These are phyloP conservation scores for Rusavskia elegans DNA, from an alignment of 495 filamentous ascomycete genomes.

Conservation along the genomic window DNA sequence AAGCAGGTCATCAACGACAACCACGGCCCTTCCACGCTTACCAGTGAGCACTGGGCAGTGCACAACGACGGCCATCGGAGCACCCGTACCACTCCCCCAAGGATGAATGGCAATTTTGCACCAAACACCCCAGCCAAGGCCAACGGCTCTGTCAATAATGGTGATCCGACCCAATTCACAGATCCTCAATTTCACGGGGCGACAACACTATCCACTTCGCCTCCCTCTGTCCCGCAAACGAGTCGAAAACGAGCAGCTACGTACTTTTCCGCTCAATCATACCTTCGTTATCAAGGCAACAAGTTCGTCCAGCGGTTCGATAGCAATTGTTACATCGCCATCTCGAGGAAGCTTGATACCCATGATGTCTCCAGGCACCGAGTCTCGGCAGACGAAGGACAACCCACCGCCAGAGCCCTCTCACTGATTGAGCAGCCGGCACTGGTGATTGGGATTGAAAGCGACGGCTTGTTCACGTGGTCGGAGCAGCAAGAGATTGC, in stretches of 20 bases:
- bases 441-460: slow-evolving; percentile 82
- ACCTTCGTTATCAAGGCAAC: slow-evolving; percentile 90
- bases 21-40: slow-evolving; percentile 44
- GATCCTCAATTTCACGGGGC: slow-evolving; percentile 73
- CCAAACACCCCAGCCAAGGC: slow-evolving; percentile 11
- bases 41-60: slow-evolving; percentile 78
- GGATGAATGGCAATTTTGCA: slow-evolving; percentile 20
- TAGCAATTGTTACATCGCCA: slow-evolving; percentile 96
- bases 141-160: slow-evolving; percentile 8
- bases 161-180: slow-evolving; percentile 23
- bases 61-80: slow-evolving; percentile 88
- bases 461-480: slow-evolving; percentile 90
- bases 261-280: slow-evolving; percentile 94
- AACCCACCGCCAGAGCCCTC: slow-evolving; percentile 56
- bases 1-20: slow-evolving; percentile 61
- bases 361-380: slow-evolving; percentile 79
- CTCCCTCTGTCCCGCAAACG: slow-evolving; percentile 4
- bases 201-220: slow-evolving; percentile 23
- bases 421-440: slow-evolving; percentile 71
- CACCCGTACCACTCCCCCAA: slow-evolving; percentile 23
- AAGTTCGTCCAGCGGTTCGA: slow-evolving; percentile 97
- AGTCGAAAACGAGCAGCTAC: slow-evolving; percentile 46
- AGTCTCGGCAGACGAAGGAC: slow-evolving; percentile 21
- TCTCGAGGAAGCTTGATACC: slow-evolving; percentile 96
- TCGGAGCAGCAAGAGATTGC: slow-evolving; percentile 89